Evolutionary conservation across 2,329 filamentous ascomycete species (phyloP).

Genomic region (Graphilbum fragrans): DNA sequence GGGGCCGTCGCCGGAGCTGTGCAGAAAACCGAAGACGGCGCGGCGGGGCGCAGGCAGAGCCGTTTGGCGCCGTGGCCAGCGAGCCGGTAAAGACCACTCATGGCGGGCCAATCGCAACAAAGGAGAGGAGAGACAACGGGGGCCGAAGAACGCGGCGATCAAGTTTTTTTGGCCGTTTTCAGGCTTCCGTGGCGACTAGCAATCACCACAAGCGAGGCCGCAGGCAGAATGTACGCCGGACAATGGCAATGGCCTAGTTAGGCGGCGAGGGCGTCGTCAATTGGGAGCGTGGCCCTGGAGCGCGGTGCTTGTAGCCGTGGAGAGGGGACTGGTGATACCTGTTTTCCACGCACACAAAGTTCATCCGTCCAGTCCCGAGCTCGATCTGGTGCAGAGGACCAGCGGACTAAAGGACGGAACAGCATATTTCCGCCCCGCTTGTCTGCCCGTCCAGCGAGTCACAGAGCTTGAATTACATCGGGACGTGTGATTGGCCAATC

Average conservation of each 20-base stretch:
- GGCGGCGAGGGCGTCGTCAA: not conserved
- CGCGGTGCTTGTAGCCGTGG: not conserved
- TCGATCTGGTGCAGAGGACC: slow-evolving; percentile 4
- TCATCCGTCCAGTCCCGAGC: slow-evolving; percentile 12
- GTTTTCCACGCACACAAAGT: slow-evolving; percentile 5
- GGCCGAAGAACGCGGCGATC: not conserved
- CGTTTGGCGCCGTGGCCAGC: slow-evolving; percentile 60
- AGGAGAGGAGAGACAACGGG: not conserved
- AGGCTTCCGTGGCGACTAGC: too few relatives aligned
- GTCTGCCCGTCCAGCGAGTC: slow-evolving; percentile 5
- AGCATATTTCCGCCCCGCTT: slow-evolving; percentile 9
- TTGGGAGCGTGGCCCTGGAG: slow-evolving; percentile 6
- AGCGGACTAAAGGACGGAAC: slow-evolving; percentile 5
- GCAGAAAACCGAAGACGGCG: slow-evolving; percentile 7
- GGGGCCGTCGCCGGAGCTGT: slow-evolving; percentile 13
- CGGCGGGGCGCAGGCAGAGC: slow-evolving; percentile 38
- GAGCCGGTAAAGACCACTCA: slow-evolving; percentile 64
- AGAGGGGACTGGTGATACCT: slow-evolving; percentile 2
- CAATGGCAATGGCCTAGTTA: not conserved
- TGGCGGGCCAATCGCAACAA: slow-evolving; percentile 25
- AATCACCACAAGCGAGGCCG: too few relatives aligned
- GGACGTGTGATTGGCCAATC: slow-evolving; percentile 5
- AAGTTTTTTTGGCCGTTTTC: too few relatives aligned
- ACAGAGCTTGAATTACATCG: slow-evolving; percentile 10
- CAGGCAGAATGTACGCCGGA: too few relatives aligned